phyloP scores from a whole-genome alignment of 805 yeast species.

The Vanderwaltozyma tropicalis region DNA sequence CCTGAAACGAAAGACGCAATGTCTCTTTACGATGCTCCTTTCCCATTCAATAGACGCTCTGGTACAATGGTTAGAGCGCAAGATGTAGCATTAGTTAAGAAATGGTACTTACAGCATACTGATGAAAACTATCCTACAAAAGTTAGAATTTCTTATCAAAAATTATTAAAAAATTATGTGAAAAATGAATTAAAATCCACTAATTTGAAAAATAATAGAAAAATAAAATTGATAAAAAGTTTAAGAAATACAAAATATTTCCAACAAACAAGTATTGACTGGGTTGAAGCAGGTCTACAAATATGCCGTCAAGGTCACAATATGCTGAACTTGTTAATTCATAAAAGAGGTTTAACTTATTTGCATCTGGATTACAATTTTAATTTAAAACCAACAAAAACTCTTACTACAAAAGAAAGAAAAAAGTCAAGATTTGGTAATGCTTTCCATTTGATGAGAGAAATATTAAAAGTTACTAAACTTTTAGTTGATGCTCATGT shows the following conservation, averaged over 20 bases:
- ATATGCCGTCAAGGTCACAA: constrained; percentile 88
- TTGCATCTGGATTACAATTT: constrained; percentile 92
- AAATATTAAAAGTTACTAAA: constrained; percentile 73
- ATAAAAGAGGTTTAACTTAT: constrained; percentile 82
- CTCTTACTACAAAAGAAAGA: constrained; percentile 91
- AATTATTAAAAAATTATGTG: constrained; percentile 67
- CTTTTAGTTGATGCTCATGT: constrained; percentile 89
- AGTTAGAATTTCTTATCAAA: constrained; percentile 80
- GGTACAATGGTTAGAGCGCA: constrained; percentile 74
- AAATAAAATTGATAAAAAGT: constrained; percentile 49
- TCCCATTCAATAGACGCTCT: constrained; percentile 69
- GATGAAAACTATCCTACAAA: constrained; percentile 56
- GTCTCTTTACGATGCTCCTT: constrained; percentile 68
- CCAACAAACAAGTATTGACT: constrained; percentile 84
- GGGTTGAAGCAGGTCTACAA: constrained; percentile 98
- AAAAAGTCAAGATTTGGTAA: constrained; percentile 93
- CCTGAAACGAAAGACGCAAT: constrained; percentile 48
- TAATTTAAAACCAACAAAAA: constrained; percentile 91
- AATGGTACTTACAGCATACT: constrained; percentile 70
- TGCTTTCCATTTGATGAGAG: constrained; percentile 90
- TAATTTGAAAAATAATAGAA: constrained; percentile 36
- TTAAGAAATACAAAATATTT: constrained; percentile 76
- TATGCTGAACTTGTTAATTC: constrained; percentile 82
- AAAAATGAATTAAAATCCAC: constrained; percentile 54
- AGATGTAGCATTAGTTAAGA: constrained; percentile 76